Base-by-base conservation (phyloP, 306 rosid genomes). In the Malus sylvestris region DNA sequence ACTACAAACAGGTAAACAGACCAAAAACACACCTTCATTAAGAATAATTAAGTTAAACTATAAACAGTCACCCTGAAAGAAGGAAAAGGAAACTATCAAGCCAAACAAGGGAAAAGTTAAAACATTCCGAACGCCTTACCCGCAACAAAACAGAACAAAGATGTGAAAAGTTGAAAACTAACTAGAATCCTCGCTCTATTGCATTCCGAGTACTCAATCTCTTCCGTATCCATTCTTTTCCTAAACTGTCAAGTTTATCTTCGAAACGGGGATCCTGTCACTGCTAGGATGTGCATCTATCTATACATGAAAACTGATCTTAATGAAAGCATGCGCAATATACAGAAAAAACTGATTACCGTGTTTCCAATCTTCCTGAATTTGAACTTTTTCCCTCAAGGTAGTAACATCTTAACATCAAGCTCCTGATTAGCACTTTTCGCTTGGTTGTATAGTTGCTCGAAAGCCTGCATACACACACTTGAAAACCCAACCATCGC, bases 401-500 rank as follows among this genome's bases (percentile, higher is more conserved):
- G 74, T 59, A 86, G 71, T 74, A 93, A 30, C 87, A 96, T 93
- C 84, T 91, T 93, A 78, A 91, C 86, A 42, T 92, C 90, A 58
- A 68, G 86, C 91, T 81, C 86, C 68, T 81, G 82, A 80, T 78
- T 84, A 62, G 80, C 55, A 67, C 55, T 78, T 71, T 92, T 92
- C 40, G 97, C 85, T 79, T 89, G 91, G 88, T 92, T 92, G 79
- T 88, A 92, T 59, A 95, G 88, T 1, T 91, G 88, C 68, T 91
- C 99, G 29, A 89, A 92, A 33, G 88, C 92, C 61, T 92, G 91
- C 75, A 74, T 89, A 81, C 99, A 95, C 69, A 95, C 97, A 60
- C 97, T 89, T 10, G 99, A 95, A 84, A 95, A 95, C 77, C 97
- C 99, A 4, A 92, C 99, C 73, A 95, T 88, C 2, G 96, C 93